Evolutionary conservation across 2,329 filamentous ascomycete species (phyloP).

Genomic region (Xylariaceae sp.): DNA sequence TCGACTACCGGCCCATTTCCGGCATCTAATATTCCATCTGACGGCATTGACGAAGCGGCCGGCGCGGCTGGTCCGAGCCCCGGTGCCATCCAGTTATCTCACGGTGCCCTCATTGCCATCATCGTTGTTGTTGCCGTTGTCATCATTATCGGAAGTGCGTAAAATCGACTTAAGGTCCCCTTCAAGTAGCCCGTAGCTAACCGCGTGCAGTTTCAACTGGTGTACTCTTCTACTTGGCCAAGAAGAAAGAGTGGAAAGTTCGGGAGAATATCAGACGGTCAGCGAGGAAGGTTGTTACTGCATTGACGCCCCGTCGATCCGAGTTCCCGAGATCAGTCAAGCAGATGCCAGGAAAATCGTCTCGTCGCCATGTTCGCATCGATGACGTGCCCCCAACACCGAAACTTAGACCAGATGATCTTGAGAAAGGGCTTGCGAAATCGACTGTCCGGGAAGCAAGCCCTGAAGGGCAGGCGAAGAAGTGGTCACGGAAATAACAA

Average conservation of each 20-base stretch:
- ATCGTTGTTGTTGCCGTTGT: constrained; percentile 65
- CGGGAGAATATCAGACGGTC: constrained; percentile 66
- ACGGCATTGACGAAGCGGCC: constrained; percentile 46
- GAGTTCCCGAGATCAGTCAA: constrained; percentile 58
- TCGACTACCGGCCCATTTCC: constrained; percentile 14
- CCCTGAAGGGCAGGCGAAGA: constrained; percentile 27
- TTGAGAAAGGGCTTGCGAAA: constrained; percentile 52
- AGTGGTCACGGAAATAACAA: constrained; percentile 28
- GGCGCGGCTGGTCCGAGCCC: constrained; percentile 62
- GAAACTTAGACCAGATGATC: constrained; percentile 47
- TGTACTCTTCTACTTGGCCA: constrained; percentile 71
- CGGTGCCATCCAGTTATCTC: constrained; percentile 59
- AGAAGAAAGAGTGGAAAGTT: constrained; percentile 80
- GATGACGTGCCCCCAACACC: constrained; percentile 58
- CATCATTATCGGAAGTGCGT: constrained; percentile 63
- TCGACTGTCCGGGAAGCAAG: constrained; percentile 24
- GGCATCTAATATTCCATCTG: constrained; percentile 31
- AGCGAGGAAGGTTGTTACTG: constrained; percentile 55
- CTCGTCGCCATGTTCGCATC: constrained; percentile 41
- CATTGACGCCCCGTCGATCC: constrained; percentile 55
- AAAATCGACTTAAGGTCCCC: neutral
- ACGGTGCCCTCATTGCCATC: constrained; percentile 67
- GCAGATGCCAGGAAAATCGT: constrained; percentile 32
- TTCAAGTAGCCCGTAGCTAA: constrained; percentile 18
- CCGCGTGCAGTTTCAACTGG: constrained; percentile 52